Conservation (phyloP, 2,329 filamentous ascomycete genomes). For the Akanthomyces uredinophilus region DNA sequence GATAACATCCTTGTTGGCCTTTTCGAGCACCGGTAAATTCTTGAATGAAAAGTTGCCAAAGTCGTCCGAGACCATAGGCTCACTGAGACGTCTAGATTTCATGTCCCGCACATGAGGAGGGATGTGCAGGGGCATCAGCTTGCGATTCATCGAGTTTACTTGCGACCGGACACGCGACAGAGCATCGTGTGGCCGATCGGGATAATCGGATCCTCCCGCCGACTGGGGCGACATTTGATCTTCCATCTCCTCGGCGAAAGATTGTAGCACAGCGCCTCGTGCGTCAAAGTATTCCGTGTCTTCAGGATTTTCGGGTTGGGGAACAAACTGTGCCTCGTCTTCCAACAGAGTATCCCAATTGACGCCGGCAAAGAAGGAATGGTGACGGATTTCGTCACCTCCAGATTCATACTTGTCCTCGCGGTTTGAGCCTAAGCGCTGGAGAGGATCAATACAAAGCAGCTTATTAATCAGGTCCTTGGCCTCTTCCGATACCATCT, state of each 20-base stretch:
- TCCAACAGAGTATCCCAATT: slow-evolving; percentile 91
- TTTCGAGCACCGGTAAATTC: slow-evolving; percentile 91
- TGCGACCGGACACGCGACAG: slow-evolving; percentile 84
- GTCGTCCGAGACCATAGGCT: slow-evolving; percentile 83
- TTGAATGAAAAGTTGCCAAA: slow-evolving; percentile 98
- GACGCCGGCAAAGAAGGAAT: slow-evolving; percentile 81
- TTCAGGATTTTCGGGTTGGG: slow-evolving; percentile 86
- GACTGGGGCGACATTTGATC: slow-evolving; percentile 75
- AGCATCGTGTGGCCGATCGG: slow-evolving; percentile 89
- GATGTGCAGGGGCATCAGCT: slow-evolving; percentile 91
- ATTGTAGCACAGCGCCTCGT: slow-evolving; percentile 83
- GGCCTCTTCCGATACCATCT: slow-evolving; percentile 72
- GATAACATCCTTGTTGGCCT: slow-evolving; percentile 98
- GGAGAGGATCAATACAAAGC: slow-evolving; percentile 75
- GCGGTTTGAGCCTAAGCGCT: slow-evolving; percentile 79
- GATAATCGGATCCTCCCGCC: slow-evolving; percentile 68
- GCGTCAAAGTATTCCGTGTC: slow-evolving; percentile 98
- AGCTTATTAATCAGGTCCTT: slow-evolving; percentile 93
- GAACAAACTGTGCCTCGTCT: slow-evolving; percentile 93
- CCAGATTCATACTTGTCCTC: slow-evolving; percentile 78
- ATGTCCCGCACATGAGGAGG: slow-evolving; percentile 92
- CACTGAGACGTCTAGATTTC: slow-evolving; percentile 81
- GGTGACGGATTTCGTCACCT: slow-evolving; percentile 83
- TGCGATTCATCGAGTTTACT: slow-evolving; percentile 79
- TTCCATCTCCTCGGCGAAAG: slow-evolving; percentile 90